These are phyloP conservation scores for Phtheirospermum japonicum DNA, from an alignment of 257 asterid species.

Conservation along the genomic window DNA sequence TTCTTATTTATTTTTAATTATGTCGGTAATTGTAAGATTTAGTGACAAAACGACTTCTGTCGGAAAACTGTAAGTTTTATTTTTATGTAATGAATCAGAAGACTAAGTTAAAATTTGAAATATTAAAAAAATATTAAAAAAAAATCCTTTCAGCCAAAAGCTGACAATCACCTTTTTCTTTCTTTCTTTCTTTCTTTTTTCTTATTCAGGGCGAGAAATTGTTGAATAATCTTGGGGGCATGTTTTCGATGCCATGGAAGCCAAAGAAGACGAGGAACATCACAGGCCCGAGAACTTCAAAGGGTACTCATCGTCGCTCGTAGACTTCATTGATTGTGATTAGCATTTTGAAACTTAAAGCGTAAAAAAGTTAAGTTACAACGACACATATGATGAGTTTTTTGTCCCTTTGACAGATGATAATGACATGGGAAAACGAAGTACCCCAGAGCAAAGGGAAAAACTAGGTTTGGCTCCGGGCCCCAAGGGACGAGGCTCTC, in stretches of 20 bases:
- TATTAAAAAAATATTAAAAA: too few relatives aligned
- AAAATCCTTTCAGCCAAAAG: too few relatives aligned
- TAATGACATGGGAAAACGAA: constrained; percentile 41
- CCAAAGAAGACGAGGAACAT: constrained; percentile 70
- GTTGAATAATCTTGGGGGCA: constrained; percentile 88
- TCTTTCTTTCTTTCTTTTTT: not conserved
- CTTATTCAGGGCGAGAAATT: constrained; percentile 80
- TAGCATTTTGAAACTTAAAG: not conserved
- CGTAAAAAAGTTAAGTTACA: not conserved
- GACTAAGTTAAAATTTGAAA: too few relatives aligned
- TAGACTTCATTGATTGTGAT: not conserved
- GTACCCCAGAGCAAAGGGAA: constrained; percentile 59
- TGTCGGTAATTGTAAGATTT: too few relatives aligned
- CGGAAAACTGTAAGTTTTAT: too few relatives aligned
- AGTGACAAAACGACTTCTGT: too few relatives aligned
- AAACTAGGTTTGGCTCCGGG: constrained; percentile 57
- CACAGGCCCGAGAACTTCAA: constrained; percentile 63
- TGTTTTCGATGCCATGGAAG: constrained; percentile 96
- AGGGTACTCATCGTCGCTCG: constrained; percentile 24
- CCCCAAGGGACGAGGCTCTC: constrained; percentile 46
- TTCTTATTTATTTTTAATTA: too few relatives aligned
- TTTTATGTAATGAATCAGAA: too few relatives aligned
- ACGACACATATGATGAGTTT: constrained; percentile 12
- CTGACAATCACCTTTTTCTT: too few relatives aligned
- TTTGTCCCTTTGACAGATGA: constrained; percentile 44